These are phyloP conservation scores for Ganoderma boninense DNA, from an alignment of 1,284 basidiomycete species.

Conservation along the genomic window DNA sequence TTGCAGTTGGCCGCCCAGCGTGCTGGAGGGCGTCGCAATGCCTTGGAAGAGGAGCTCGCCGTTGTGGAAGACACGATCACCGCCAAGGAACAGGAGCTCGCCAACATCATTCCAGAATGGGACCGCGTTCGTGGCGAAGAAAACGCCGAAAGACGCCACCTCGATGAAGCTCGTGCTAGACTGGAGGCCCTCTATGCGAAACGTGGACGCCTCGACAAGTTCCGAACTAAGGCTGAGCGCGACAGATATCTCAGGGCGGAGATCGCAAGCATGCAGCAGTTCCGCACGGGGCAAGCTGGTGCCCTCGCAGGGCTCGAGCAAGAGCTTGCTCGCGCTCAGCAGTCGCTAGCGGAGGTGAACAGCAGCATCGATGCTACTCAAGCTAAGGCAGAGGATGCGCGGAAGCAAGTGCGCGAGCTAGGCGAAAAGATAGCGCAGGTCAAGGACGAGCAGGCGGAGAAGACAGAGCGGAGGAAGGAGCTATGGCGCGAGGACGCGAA, in stretches of 20 bases:
- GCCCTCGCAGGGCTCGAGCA: constrained; percentile 57
- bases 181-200: constrained; percentile 85
- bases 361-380: constrained; percentile 68
- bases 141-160: constrained; percentile 69
- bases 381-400: constrained; percentile 81
- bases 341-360: constrained; percentile 64
- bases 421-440: constrained; percentile 70
- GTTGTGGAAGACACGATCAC: constrained; percentile 67
- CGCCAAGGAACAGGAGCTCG: constrained; percentile 70
- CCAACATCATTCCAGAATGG: constrained; percentile 74
- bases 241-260: constrained; percentile 82
- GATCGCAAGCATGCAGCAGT: constrained; percentile 73
- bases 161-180: constrained; percentile 78
- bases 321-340: constrained; percentile 56
- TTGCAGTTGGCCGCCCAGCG: constrained; percentile 69
- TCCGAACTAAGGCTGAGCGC: constrained; percentile 84
- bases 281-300: constrained; percentile 57
- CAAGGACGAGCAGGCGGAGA: constrained; percentile 77
- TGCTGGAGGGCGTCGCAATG: constrained; percentile 70
- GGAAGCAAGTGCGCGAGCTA: constrained; percentile 72
- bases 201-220: constrained; percentile 87
- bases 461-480: constrained; percentile 88
- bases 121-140: constrained; percentile 64
- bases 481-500: constrained; percentile 96
- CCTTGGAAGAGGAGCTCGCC: constrained; percentile 73